A percentile compares a stretch with the other conserved stretches of the same genome.
Conservation (phyloP, 805 yeast genomes). For the Barnettozyma vustinii region DNA sequence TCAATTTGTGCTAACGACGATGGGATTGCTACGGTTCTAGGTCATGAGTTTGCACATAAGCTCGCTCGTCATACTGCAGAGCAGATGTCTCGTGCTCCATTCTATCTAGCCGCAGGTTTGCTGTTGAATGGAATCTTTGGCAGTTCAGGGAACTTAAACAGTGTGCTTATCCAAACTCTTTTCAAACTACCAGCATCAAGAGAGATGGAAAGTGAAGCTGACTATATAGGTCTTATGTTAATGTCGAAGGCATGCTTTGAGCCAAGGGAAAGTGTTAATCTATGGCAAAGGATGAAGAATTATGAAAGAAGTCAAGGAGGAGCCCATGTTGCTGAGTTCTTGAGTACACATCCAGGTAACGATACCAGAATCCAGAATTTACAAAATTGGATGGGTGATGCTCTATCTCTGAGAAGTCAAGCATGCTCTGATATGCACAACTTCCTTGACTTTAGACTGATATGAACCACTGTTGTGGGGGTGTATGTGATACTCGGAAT, state of each 20-base stretch:
- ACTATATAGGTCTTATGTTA: conserved; percentile 85
- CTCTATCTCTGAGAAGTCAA: conserved; percentile 14
- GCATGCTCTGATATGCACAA: conserved; percentile 2
- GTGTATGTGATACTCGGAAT: background rate
- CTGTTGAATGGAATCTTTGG: conserved; percentile 60
- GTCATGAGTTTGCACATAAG: conserved; percentile 94
- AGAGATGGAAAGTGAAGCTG: conserved; percentile 95
- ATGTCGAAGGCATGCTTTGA: conserved; percentile 89
- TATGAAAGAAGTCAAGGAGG: conserved; percentile 35
- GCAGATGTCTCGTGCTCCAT: conserved; percentile 69
- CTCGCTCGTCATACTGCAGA: conserved; percentile 90
- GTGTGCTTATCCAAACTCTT: conserved; percentile 47
- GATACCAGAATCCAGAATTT: conserved; percentile 66
- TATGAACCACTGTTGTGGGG: background rate
- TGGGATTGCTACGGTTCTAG: conserved; percentile 90
- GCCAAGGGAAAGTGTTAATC: conserved; percentile 62
- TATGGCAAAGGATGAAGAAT: conserved; percentile 80
- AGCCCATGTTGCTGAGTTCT: conserved; percentile 44
- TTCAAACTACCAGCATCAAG: conserved; percentile 82
- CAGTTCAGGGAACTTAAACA: conserved; percentile 40
- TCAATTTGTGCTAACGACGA: conserved; percentile 78
- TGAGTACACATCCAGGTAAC: conserved; percentile 89
- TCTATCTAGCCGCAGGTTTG: conserved; percentile 51
- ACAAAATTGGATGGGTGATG: conserved; percentile 57
- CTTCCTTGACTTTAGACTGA: conserved; percentile 2